These are phyloP conservation scores for Paecilomyces fulvus DNA, from an alignment of 2,329 filamentous ascomycete species.

Conservation along the genomic window DNA sequence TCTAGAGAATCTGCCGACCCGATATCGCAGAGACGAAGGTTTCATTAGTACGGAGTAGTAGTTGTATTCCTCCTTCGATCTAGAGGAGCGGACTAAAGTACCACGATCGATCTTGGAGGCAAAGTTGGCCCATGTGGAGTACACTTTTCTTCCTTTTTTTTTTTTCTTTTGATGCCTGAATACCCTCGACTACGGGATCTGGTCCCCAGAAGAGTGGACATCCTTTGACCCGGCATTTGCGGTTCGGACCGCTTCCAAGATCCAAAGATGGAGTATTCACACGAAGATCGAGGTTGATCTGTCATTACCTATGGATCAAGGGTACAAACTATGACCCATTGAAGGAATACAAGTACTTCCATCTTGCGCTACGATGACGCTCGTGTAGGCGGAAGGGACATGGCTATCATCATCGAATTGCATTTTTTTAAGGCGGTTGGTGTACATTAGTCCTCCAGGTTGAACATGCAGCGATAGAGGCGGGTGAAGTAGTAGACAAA, in stretches of 20 bases:
- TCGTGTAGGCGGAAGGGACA: not conserved
- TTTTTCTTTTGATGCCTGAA: not conserved
- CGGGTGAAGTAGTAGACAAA: not conserved
- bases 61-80: not conserved
- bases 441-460: not conserved
- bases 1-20: not conserved
- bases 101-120: not conserved
- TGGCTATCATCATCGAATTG: not conserved
- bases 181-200: not conserved
- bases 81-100: not conserved
- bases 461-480: not conserved
- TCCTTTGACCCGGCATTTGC: not conserved
- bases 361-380: not conserved
- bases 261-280: not conserved
- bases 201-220: not conserved
- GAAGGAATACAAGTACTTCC: too few relatives aligned
- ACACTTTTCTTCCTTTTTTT: not conserved
- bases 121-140: not conserved
- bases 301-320: not conserved
- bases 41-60: not conserved
- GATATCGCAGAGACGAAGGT: not conserved
- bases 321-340: not conserved
- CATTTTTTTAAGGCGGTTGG: not conserved
- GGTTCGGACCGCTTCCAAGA: not conserved
- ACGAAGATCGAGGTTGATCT: not conserved